Base-by-base conservation (phyloP, 805 yeast genomes). In the Schizosaccharomyces cryophilus region DNA sequence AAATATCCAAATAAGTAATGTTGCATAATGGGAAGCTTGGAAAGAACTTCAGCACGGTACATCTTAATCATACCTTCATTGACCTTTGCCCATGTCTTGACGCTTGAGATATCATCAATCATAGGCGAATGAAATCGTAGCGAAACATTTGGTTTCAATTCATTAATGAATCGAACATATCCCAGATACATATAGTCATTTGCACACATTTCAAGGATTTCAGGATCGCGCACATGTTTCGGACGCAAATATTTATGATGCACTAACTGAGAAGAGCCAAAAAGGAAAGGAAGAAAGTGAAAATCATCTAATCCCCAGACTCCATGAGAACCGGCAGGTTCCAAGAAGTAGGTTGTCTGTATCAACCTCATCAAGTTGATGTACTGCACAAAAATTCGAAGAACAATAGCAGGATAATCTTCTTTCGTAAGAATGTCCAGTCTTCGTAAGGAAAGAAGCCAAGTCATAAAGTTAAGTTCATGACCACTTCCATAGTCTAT, bases 231-330 rank as follows among this genome's bases (percentile, higher is more conserved):
- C 60, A 93, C 85, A 62, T 86, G 82, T 64, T 80, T 79, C 9
- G 96, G 97, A 64, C 82, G 78, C 64, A 87, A 77, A 69, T 81
- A 81, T 66, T 77, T 80, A 69, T 83, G 85, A 7, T 61, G 58
- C 26, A 78, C 71, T 65, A 87, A 73, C 69, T 93, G 95, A 0
- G 95, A 80, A 0, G 95, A 81, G 0, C 99, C 99, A n/a, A 93
- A 70, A 2, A 93, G 80, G 69, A 87, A 93, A 5, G 86, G 79
- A 61, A 87, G 74, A 72, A 86, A 96, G 75, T 87, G 87, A 71
- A 93, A 96, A 68, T 93, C 99, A 72, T 93, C 99, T 13, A 93
- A 77, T 0, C 99, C 98, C 98, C 98, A 93, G 2, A 88, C 95
- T 0, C 98, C 98, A 71, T 90, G 97, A 4, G 93, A 83, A 0